phyloP scores from a whole-genome alignment of 352 stramenopile genomes.

The Globisporangium solare region DNA sequence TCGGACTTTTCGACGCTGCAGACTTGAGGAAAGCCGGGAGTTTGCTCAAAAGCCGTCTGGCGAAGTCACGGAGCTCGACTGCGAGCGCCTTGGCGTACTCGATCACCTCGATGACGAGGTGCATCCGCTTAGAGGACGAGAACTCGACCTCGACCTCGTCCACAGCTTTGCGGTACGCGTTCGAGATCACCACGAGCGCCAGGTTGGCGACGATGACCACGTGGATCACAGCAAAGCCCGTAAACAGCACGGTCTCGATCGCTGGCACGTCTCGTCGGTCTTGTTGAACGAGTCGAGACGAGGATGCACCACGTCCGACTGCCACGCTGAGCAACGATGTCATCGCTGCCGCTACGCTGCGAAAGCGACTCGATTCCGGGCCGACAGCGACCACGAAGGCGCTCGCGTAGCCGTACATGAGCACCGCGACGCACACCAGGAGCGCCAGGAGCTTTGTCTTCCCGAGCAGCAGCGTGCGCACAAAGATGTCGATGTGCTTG shows the following conservation, averaged over 20 bases:
- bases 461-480: slow-evolving; percentile 28
- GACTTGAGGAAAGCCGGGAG: no score
- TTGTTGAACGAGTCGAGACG: slow-evolving; percentile 8
- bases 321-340: slow-evolving; percentile 32
- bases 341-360: slow-evolving; percentile 29
- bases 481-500: slow-evolving; percentile 33
- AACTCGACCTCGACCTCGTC: slow-evolving; percentile 21
- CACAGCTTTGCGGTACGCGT: slow-evolving; percentile 28
- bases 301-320: slow-evolving; percentile 17
- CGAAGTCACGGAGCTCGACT: not conserved
- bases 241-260: slow-evolving; percentile 28
- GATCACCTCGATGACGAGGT: slow-evolving; percentile 20
- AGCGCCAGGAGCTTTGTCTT: slow-evolving; percentile 28
- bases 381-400: slow-evolving; percentile 39
- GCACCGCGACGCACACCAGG: slow-evolving; percentile 22
- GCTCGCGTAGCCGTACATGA: slow-evolving; percentile 44
- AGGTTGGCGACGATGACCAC: slow-evolving; percentile 41
- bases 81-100: slow-evolving; percentile 14
- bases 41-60: not conserved
- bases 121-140: slow-evolving; percentile 19
- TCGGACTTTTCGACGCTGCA: not conserved
- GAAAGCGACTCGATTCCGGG: slow-evolving; percentile 22
- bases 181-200: slow-evolving; percentile 41
- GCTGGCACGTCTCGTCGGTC: slow-evolving; percentile 12
- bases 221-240: slow-evolving; percentile 38